These are phyloP conservation scores for Hura crepitans DNA, from an alignment of 441 rosid genomes.

Conservation along the genomic window DNA sequence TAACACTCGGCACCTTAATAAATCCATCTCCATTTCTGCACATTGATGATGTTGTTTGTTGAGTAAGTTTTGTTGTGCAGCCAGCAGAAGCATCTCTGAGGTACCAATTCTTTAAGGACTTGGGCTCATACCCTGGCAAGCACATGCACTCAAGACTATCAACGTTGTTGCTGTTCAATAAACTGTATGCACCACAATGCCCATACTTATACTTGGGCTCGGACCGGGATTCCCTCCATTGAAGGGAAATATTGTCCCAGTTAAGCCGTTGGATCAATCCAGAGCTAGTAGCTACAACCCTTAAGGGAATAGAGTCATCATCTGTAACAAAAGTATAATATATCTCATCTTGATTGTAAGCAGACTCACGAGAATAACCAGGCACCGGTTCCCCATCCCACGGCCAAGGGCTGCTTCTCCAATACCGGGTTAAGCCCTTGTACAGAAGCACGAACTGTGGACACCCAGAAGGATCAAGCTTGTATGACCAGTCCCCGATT, in stretches of 20 bases:
- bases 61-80: slow-evolving; percentile 24
- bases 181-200: slow-evolving; percentile 29
- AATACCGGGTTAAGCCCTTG: slow-evolving; percentile 4
- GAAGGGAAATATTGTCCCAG: slow-evolving; percentile 23
- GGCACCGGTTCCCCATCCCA: slow-evolving; percentile 5
- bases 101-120: slow-evolving; percentile 11
- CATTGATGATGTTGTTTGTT: not conserved
- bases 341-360: slow-evolving; percentile 29
- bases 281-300: slow-evolving; percentile 22
- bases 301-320: slow-evolving; percentile 11
- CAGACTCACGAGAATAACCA: slow-evolving; percentile 12
- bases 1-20: slow-evolving; percentile 24
- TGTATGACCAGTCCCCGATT: slow-evolving; percentile 18
- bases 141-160: slow-evolving; percentile 29
- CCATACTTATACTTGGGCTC: slow-evolving; percentile 31
- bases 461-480: slow-evolving; percentile 14
- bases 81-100: slow-evolving; percentile 32
- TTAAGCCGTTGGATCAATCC: not conserved
- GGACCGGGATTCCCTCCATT: slow-evolving; percentile 20
- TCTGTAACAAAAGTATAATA: not conserved
- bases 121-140: slow-evolving; percentile 26
- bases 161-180: slow-evolving; percentile 13
- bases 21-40: slow-evolving; percentile 31
- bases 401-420: slow-evolving; percentile 31
- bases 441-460: slow-evolving; percentile 26